phyloP scores from a whole-genome alignment of 2,329 filamentous ascomycete genomes.

The Endoconidiophora polonica region DNA sequence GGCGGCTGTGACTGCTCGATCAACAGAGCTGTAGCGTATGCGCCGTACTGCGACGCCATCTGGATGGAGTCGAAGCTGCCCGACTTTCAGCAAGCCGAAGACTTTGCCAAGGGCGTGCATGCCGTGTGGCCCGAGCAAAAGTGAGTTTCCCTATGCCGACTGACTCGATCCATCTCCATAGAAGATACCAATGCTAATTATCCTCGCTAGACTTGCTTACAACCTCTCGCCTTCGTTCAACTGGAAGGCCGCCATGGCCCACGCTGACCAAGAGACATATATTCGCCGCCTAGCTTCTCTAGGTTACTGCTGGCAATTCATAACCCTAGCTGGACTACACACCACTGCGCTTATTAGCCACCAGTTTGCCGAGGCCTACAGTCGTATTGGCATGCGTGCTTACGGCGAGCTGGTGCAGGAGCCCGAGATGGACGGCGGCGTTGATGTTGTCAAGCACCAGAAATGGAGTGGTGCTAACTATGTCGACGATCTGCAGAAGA shows the following conservation, averaged over 20 bases:
- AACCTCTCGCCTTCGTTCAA: constrained; percentile 99
- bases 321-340: constrained; percentile 94
- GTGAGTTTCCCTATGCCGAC: constrained; percentile 31
- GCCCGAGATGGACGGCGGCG: constrained; percentile 77
- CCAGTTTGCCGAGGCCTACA: constrained; percentile 71
- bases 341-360: constrained; percentile 86
- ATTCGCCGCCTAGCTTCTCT: constrained; percentile 73
- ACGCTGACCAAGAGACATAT: constrained; percentile 89
- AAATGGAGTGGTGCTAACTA: constrained; percentile 97
- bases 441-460: constrained; percentile 97
- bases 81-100: constrained; percentile 75
- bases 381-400: constrained; percentile 74
- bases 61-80: constrained; percentile 99
- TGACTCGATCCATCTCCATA: neutral
- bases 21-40: constrained; percentile 80
- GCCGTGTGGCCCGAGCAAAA: constrained; percentile 93
- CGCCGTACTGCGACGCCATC: constrained; percentile 85
- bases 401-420: constrained; percentile 97
- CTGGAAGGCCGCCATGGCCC: constrained; percentile 95
- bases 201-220: constrained; percentile 58
- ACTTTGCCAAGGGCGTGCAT: constrained; percentile 88
- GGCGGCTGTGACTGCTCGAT: constrained; percentile 84
- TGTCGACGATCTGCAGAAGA: constrained; percentile 86
- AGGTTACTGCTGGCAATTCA: constrained; percentile 99
- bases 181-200: constrained; percentile 13